Percentiles rank a stretch among this genome's conserved stretches.
These are phyloP conservation scores for Coemansia erecta DNA, from an alignment of 192 early-diverging fungal species.

Conservation along the genomic window DNA sequence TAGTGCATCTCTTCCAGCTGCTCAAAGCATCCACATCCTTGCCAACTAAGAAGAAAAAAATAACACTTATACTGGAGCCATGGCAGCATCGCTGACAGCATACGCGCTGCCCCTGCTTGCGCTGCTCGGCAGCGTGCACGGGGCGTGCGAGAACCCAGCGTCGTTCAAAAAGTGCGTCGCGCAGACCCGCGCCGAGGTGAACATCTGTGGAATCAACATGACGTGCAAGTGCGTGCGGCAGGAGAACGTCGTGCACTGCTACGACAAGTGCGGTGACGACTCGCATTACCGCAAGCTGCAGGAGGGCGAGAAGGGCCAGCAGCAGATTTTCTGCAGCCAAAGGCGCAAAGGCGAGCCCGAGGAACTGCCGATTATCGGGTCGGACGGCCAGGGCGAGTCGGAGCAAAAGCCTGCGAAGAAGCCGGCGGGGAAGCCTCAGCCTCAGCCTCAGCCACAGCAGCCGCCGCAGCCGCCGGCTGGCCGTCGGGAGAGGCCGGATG, in stretches of 20 bases:
- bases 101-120: neutral
- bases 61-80: no score
- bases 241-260: constrained; percentile 33
- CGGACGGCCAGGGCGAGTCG: constrained; percentile 10
- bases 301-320: constrained; percentile 35
- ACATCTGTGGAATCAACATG: constrained; percentile 51
- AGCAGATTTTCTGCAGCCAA: constrained; percentile 50
- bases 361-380: constrained; percentile 44
- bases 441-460: neutral
- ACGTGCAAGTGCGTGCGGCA: constrained; percentile 45
- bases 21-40: no score
- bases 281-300: constrained; percentile 22
- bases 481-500: neutral
- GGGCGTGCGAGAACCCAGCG: constrained; percentile 35
- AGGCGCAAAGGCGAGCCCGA: constrained; percentile 33
- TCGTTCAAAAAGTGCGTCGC: constrained; percentile 43
- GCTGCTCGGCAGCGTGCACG: neutral
- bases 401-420: constrained; percentile 3
- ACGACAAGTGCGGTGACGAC: constrained; percentile 49
- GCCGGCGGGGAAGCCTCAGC: neutral
- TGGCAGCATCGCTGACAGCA: no score
- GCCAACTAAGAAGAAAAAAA: no score
- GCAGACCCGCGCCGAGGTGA: constrained; percentile 46
- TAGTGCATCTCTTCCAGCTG: no score
- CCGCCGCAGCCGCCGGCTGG: neutral